Base-by-base conservation (phyloP, 352 stramenopile genomes). In the Pythium dissimile region DNA sequence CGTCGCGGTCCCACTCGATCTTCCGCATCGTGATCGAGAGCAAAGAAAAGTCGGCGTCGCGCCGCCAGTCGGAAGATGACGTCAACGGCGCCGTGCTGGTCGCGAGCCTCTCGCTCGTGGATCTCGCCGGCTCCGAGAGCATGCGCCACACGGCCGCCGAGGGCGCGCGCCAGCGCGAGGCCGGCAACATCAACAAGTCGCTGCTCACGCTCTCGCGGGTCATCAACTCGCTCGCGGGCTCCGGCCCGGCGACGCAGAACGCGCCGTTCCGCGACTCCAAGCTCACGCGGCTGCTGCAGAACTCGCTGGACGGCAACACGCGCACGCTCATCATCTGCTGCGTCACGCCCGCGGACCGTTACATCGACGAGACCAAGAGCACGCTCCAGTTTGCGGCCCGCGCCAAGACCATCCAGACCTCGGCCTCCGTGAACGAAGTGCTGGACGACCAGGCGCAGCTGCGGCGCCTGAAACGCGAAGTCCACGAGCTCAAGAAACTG, bases 121-220 rank as follows among this genome's bases (percentile, higher is more conserved):
- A 99, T 74, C 80, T 99, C 3, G 97, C 97, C 1, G 97, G 97
- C 15, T 98, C 89, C 2, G 97, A 99, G 71, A 98, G 94, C 73
- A 83, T 98, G 51, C 79, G 95, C 39, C 88, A 98, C 68, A 99
- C 96, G 27, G 92, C 85, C 7, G 94, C 96, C 1, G 97, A 96
- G 35, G 97, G 96, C 11, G 83, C 95, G 42, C 86, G 94, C 32
- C 90, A 97, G 71, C 97, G 97, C 61, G 97, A 99, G 66, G 94
- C 94, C 35, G 85, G 87, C 21, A 98, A 97, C 65, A 99, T 98
- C 75, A 98, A 98, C 76, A 91, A 97, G 73, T 97, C 88, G 74
- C 80, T 98, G 27, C 80, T 98, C 38, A 98, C 95, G 45, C 82
- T 99, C 18, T 97, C 92, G 47, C 87, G 91, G 43, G 95, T 98